Evolutionary conservation across 169 alveolate genomes (phyloP).

Genomic region (Besnoitia besnoiti): DNA sequence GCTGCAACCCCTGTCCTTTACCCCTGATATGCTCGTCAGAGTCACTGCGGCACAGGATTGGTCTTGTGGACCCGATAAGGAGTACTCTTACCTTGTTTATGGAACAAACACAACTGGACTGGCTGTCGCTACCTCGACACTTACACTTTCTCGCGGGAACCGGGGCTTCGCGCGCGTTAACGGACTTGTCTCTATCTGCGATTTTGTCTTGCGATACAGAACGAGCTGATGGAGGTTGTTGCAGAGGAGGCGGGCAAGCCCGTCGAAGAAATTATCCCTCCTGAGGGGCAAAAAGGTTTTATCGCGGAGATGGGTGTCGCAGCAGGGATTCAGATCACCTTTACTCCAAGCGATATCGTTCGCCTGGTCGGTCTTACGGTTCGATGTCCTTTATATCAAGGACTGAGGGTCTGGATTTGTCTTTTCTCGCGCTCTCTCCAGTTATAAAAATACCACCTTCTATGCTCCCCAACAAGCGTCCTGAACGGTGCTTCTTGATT

Average conservation of each 20-base stretch:
- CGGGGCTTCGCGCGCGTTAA: background rate
- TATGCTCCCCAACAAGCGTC: too few species aligned
- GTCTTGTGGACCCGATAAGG: background rate
- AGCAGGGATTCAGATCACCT: background rate
- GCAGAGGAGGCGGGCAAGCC: background rate
- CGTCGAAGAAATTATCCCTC: background rate
- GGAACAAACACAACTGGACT: background rate
- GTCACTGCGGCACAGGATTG: too few species aligned
- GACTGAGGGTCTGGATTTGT: too few species aligned
- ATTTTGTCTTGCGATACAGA: background rate
- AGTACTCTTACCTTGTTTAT: background rate
- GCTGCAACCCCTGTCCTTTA: too few species aligned
- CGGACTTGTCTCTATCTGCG: background rate
- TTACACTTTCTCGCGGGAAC: background rate
- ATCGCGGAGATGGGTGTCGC: background rate
- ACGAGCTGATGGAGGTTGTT: background rate
- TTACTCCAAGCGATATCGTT: background rate
- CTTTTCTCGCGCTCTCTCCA: too few species aligned
- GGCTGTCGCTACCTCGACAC: background rate
- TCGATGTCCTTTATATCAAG: too few species aligned
- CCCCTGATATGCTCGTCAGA: too few species aligned
- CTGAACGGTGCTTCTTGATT: too few species aligned
- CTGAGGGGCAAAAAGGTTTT: background rate
- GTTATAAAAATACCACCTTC: too few species aligned
- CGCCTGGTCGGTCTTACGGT: background rate